Conservation (phyloP, 495 filamentous ascomycete genomes). For the Lasiosphaeriaceae sp. region DNA sequence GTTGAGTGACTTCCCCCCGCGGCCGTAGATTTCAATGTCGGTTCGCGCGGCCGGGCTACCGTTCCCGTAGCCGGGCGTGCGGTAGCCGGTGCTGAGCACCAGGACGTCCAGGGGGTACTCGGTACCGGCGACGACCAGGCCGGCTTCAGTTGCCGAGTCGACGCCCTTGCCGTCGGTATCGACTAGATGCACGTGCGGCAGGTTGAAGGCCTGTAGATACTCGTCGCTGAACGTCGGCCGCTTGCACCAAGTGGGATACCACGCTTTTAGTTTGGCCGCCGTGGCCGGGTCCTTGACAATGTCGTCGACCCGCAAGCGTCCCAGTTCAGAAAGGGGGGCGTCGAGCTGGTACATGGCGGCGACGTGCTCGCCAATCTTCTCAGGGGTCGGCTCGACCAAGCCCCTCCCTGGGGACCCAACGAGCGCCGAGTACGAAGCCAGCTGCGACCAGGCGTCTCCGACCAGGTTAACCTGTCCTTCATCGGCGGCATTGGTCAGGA, state of each 20-base stretch:
- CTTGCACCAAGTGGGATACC: slow-evolving; percentile 47
- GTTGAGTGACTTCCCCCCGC: slow-evolving; percentile 36
- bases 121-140: slow-evolving; percentile 35
- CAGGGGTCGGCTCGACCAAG: slow-evolving; percentile 29
- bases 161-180: slow-evolving; percentile 53
- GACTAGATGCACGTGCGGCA: slow-evolving; percentile 44
- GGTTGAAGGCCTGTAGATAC: slow-evolving; percentile 44
- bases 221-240: slow-evolving; percentile 44
- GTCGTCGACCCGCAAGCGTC: slow-evolving; percentile 37
- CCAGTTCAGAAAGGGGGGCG: slow-evolving; percentile 13
- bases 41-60: slow-evolving; percentile 31
- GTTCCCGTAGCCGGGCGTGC: slow-evolving; percentile 23
- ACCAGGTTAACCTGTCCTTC: slow-evolving; percentile 35
- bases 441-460: slow-evolving; percentile 37
- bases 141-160: slow-evolving; percentile 32
- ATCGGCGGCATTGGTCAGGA: slow-evolving; percentile 22
- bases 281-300: slow-evolving; percentile 41
- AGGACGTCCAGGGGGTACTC: slow-evolving; percentile 47
- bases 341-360: slow-evolving; percentile 28
- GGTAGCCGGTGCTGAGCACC: slow-evolving; percentile 48
- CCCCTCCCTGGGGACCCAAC: slow-evolving; percentile 21
- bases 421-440: slow-evolving; percentile 25
- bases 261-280: slow-evolving; percentile 39
- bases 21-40: slow-evolving; percentile 39
- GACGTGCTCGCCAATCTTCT: slow-evolving; percentile 32